Conservation (phyloP, 2,329 filamentous ascomycete species). For the Laburnicola sp. region DNA sequence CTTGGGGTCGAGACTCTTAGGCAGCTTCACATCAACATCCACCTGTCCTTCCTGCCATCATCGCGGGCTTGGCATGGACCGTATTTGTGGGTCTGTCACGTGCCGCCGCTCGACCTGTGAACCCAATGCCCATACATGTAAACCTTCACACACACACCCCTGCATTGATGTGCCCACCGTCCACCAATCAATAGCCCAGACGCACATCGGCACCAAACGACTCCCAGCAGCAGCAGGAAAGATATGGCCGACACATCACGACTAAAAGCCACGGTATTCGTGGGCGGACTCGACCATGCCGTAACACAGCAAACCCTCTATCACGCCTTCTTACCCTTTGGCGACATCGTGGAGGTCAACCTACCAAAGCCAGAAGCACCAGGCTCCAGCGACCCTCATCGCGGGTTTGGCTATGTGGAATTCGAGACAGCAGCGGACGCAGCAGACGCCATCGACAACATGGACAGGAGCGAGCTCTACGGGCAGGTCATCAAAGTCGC, state of each 20-base stretch:
- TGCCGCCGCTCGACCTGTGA: constrained; percentile 5
- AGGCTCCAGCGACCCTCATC: constrained; percentile 76
- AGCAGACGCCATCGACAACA: constrained; percentile 95
- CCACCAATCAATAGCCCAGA: constrained; percentile 16
- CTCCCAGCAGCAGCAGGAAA: constrained; percentile 14
- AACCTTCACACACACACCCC: no score
- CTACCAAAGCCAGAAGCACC: constrained; percentile 85
- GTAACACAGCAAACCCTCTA: constrained; percentile 77
- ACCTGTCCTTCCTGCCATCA: constrained; percentile 41
- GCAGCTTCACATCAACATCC: constrained; percentile 39
- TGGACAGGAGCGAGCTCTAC: constrained; percentile 96
- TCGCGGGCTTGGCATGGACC: constrained; percentile 20
- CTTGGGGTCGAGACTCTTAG: constrained; percentile 21
- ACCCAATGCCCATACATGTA: no score
- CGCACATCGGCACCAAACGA: constrained; percentile 8
- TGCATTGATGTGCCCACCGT: background rate
- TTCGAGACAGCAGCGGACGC: constrained; percentile 86
- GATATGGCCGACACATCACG: constrained; percentile 80
- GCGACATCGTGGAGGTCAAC: constrained; percentile 89
- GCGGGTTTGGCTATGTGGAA: constrained; percentile 96
- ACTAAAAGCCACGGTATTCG: constrained; percentile 88
- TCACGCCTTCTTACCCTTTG: constrained; percentile 94
- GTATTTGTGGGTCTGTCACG: constrained; percentile 18
- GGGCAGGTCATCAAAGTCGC: constrained; percentile 91
- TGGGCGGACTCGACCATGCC: constrained; percentile 80